Base-by-base conservation (phyloP, 768 basidiomycete genomes). In the Rhizopogon roseolus region DNA sequence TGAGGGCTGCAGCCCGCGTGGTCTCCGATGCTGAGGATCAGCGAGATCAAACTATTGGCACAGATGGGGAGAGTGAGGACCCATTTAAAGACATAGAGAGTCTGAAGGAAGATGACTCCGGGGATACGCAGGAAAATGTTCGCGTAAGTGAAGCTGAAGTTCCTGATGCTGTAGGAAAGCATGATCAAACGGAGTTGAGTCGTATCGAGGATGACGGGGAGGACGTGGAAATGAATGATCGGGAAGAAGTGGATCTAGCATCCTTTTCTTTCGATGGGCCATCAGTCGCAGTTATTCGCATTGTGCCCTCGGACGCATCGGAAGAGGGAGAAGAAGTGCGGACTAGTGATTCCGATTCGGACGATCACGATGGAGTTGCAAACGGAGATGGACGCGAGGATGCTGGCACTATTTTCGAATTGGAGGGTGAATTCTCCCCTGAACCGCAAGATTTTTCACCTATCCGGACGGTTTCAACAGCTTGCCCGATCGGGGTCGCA, bases 71-170 rank as follows among this genome's bases (percentile, higher is more conserved):
- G 41, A 90, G 88, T 57, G 90, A 92, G 60, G 95, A 98, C 72
- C 90, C 92, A 7, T 98, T 98, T 70, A 81, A 82, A 32, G 94
- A 94, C 61, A 88, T 98, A 51, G 94, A 96, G 64, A 93, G 92
- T 61, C 66, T 94, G 61, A 74, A 80, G 34, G 87, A 88, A 52
- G 88, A 88, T 53, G 70, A 66, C 45, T 69, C 69, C 11, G 66
- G 65, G 43, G 70, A 73, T 13, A 41, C 54, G 17, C 29, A 53
- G 14, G 57, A 49, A 39, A 51, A 44, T 22, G 53, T 39, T 7
- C 41, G 37, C 10, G n/a, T 14, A 11, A 40, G 16, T 28, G 53
- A 50, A 28, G 51, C 2, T 4, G 53, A 42, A 49, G 55, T 55
- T 52, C 34, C 14, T 48, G 46, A 36, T 36, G 52, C 50, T 55